Percentiles rank a stretch among this genome's conserved stretches.
phyloP scores from a whole-genome alignment of 1,284 basidiomycete genomes.

The Agroathelia rolfsii region DNA sequence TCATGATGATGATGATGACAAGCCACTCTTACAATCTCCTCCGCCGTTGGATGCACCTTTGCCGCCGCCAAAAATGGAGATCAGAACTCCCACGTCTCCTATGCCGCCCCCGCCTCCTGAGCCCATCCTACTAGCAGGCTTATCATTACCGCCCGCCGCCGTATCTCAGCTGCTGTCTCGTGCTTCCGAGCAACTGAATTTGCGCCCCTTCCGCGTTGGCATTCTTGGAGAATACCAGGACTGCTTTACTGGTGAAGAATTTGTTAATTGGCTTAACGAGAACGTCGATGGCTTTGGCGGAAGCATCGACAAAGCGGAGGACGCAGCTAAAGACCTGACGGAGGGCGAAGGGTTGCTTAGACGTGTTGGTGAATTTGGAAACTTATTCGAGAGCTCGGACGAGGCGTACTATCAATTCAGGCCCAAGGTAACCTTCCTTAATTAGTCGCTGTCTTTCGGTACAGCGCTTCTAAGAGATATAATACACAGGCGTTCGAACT shows the following conservation, averaged over 20 bases:
- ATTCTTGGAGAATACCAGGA: conserved; percentile 83
- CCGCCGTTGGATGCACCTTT: conserved; percentile 49
- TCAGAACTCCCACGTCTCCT: conserved; percentile 24
- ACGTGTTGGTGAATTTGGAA: conserved; percentile 73
- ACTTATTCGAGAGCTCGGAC: conserved; percentile 63
- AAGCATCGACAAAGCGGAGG: conserved; percentile 67
- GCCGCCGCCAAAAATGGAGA: conserved; percentile 30
- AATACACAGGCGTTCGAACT: conserved; percentile 56
- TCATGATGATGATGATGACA: conserved; percentile 22
- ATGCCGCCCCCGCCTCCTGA: conserved; percentile 30
- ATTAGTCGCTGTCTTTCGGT: conserved; percentile 10
- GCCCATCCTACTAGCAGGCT: conserved; percentile 64
- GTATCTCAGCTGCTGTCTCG: conserved; percentile 60
- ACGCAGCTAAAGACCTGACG: conserved; percentile 69
- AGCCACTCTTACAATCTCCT: conserved; percentile 45
- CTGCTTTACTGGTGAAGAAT: conserved; percentile 76
- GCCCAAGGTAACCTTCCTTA: conserved; percentile 65
- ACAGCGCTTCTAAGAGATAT: conserved; percentile 1
- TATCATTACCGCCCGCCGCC: conserved; percentile 52
- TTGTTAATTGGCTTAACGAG: conserved; percentile 64
- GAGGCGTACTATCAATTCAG: conserved; percentile 77
- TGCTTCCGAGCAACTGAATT: conserved; percentile 52
- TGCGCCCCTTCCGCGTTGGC: conserved; percentile 63
- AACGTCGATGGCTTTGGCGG: conserved; percentile 63
- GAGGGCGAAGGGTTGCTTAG: conserved; percentile 68